A percentile compares a stretch with the other conserved stretches of the same genome.
Evolutionary conservation across 768 basidiomycete species (phyloP).

Genomic region (Strobilomyces echinocephalus): DNA sequence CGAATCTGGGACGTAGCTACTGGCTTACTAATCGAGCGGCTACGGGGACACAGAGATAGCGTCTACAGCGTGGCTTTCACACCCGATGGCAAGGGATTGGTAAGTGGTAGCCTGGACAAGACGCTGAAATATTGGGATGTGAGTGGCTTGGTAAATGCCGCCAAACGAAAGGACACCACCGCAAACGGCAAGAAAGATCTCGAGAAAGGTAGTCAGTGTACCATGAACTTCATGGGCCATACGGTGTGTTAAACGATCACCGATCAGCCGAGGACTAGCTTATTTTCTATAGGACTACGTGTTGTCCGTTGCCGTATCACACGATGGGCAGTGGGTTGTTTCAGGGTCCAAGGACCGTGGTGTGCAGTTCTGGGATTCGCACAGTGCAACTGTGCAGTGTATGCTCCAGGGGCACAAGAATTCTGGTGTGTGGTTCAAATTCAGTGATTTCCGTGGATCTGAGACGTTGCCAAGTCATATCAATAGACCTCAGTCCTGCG

Average conservation of each 20-base stretch:
- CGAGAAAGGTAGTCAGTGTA: slow-evolving; percentile 52
- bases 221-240: slow-evolving; percentile 86
- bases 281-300: slow-evolving; percentile 54
- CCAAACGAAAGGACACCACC: slow-evolving; percentile 31
- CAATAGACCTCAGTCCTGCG: slow-evolving; percentile 61
- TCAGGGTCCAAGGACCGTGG: slow-evolving; percentile 95
- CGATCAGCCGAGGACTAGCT: not conserved
- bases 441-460: slow-evolving; percentile 4
- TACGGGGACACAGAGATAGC: slow-evolving; percentile 76
- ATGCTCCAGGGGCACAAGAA: slow-evolving; percentile 83
- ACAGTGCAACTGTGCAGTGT: slow-evolving; percentile 75
- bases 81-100: slow-evolving; percentile 82
- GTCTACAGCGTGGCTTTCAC: slow-evolving; percentile 92
- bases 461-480: slow-evolving; percentile 47
- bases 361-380: slow-evolving; percentile 90
- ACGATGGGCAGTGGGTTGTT: slow-evolving; percentile 93
- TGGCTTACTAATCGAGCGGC: slow-evolving; percentile 62
- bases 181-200: slow-evolving; percentile 46
- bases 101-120: slow-evolving; percentile 89
- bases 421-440: slow-evolving; percentile 43
- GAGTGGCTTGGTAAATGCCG: slow-evolving; percentile 28
- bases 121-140: slow-evolving; percentile 88
- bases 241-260: slow-evolving; percentile 47
- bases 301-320: slow-evolving; percentile 73
- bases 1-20: slow-evolving; percentile 75